phyloP scores from a whole-genome alignment of 192 early-diverging fungal species.

The Paraglomus occultum region DNA sequence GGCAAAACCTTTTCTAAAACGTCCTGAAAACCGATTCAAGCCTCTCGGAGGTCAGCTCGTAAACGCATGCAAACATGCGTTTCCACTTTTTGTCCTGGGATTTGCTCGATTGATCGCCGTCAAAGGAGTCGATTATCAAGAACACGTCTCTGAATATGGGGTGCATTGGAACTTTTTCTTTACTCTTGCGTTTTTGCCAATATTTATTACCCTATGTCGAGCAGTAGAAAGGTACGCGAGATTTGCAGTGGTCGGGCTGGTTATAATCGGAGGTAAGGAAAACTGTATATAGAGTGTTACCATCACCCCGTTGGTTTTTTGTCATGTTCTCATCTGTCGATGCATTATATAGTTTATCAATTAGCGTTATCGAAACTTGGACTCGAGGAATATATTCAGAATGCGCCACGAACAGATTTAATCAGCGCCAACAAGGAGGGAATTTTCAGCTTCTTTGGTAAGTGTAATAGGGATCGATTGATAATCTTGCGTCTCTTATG shows the following conservation, averaged over 20 bases:
- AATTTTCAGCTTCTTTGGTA: conserved; percentile 76
- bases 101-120: conserved; percentile 66
- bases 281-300: not conserved
- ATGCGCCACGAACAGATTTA: conserved; percentile 68
- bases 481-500: not conserved
- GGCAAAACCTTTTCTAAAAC: conserved; percentile 54
- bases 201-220: conserved; percentile 68
- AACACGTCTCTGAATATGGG: conserved; percentile 93
- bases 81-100: conserved; percentile 75
- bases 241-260: conserved; percentile 54
- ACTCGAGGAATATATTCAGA: conserved; percentile 70
- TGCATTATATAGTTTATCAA: conserved; percentile 57
- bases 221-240: conserved; percentile 49
- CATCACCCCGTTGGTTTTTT: not conserved
- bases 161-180: conserved; percentile 99
- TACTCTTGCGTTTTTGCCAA: conserved; percentile 83
- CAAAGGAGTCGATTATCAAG: conserved; percentile 88
- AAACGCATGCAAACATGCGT: conserved; percentile 49
- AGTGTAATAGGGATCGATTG: not conserved
- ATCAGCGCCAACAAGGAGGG: conserved; percentile 91
- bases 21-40: conserved; percentile 35
- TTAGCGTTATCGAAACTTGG: conserved; percentile 48
- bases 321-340: not conserved
- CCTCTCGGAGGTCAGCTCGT: conserved; percentile 34
- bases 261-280: conserved; percentile 44